Conservation (phyloP, 768 basidiomycete genomes). For the Cystoderma amianthinum region DNA sequence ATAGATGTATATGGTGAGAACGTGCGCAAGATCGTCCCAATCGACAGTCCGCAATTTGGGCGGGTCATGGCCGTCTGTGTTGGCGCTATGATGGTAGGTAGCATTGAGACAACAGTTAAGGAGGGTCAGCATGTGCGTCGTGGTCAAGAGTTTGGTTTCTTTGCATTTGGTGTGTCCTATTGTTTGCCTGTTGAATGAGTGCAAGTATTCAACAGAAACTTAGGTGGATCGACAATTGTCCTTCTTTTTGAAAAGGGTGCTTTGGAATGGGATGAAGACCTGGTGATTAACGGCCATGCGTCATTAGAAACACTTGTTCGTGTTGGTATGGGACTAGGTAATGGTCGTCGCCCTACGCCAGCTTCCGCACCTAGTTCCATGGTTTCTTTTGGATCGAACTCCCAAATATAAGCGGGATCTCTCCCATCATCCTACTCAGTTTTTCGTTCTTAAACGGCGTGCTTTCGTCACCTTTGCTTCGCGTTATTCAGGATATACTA, state of each 20-base stretch:
- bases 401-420: too few species aligned
- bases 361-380: too few species aligned
- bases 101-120: conserved; percentile 79
- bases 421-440: too few species aligned
- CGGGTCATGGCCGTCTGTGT: conserved; percentile 88
- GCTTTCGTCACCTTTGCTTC: too few species aligned
- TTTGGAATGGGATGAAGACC: conserved; percentile 89
- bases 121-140: conserved; percentile 77
- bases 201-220: too few species aligned
- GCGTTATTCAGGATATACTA: too few species aligned
- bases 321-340: conserved; percentile 81
- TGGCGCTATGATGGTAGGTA: conserved; percentile 95
- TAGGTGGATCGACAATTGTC: conserved; percentile 91
- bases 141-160: conserved; percentile 91
- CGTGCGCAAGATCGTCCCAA: conserved; percentile 85
- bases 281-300: conserved; percentile 76
- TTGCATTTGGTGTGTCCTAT: conserved; percentile 91
- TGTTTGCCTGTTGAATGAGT: too few species aligned
- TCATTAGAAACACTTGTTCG: conserved; percentile 88
- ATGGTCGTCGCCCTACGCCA: not conserved
- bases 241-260: conserved; percentile 80
- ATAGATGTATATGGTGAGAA: conserved; percentile 96
- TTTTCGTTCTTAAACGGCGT: too few species aligned
- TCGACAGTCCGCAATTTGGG: conserved; percentile 86
- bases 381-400: too few species aligned